phyloP scores from a whole-genome alignment of 2,329 filamentous ascomycete genomes.

The Calonectria crousiana region DNA sequence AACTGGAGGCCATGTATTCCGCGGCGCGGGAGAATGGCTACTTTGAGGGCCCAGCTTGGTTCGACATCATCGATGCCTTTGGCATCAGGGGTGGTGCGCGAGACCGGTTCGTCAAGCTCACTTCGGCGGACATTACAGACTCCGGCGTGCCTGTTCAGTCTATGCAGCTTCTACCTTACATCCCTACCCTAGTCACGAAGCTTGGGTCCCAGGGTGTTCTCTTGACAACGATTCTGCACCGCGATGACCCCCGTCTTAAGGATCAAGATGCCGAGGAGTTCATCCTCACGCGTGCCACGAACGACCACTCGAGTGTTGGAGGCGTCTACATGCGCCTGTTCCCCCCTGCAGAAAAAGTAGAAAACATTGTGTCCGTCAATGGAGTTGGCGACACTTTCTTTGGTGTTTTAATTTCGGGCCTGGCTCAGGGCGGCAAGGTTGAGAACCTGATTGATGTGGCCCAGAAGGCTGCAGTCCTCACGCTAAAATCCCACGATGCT shows the following conservation, averaged over 20 bases:
- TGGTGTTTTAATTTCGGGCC: conserved; percentile 83
- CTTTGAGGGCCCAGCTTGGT: conserved; percentile 81
- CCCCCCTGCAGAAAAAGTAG: conserved; percentile 73
- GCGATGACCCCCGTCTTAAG: conserved; percentile 75
- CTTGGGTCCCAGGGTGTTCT: conserved; percentile 82
- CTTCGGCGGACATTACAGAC: conserved; percentile 76
- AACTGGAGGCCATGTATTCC: conserved; percentile 83
- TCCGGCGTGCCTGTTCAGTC: conserved; percentile 85
- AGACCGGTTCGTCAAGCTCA: conserved; percentile 78
- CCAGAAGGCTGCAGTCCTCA: conserved; percentile 84
- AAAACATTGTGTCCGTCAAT: conserved; percentile 88
- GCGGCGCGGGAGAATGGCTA: conserved; percentile 75
- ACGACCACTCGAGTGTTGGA: conserved; percentile 67
- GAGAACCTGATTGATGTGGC: conserved; percentile 80
- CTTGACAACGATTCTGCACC: conserved; percentile 76
- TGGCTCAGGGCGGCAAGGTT: conserved; percentile 70
- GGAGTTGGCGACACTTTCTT: conserved; percentile 95
- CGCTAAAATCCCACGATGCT: conserved; percentile 79
- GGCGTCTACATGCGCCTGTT: conserved; percentile 87
- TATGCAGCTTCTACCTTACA: conserved; percentile 88
- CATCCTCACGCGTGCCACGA: conserved; percentile 74
- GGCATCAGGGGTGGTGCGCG: conserved; percentile 78
- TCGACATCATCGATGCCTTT: conserved; percentile 81
- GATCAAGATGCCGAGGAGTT: conserved; percentile 74
- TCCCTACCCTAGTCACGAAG: conserved; percentile 88